Evolutionary conservation across 2,329 filamentous ascomycete genomes (phyloP).

Genomic region (Calonectria henricotiae): DNA sequence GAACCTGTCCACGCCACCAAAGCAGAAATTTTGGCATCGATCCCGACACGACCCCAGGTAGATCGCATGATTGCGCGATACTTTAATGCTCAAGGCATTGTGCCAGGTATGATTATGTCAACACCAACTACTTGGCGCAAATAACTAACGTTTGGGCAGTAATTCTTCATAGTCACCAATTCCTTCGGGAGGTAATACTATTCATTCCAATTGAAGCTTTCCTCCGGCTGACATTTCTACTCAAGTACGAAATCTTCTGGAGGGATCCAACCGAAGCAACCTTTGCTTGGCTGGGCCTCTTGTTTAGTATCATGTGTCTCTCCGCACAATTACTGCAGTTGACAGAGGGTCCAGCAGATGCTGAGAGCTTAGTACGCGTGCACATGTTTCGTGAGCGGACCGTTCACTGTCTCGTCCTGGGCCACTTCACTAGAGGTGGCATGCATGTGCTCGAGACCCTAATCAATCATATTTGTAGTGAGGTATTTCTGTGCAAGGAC

Average conservation of each 20-base stretch:
- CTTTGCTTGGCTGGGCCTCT: conserved; percentile 4
- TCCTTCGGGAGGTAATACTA: neutral
- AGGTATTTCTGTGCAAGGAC: conserved; percentile 49
- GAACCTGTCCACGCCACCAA: conserved; percentile 44
- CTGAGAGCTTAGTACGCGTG: neutral
- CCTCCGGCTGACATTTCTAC: neutral
- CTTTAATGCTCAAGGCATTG: conserved; percentile 56
- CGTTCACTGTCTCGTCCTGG: neutral
- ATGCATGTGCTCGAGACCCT: neutral
- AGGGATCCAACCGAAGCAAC: neutral
- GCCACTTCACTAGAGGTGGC: neutral
- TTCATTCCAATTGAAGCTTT: accelerated
- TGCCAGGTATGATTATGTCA: neutral
- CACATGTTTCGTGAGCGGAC: conserved; percentile 2
- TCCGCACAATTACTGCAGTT: neutral
- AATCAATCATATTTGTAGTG: conserved; percentile 1
- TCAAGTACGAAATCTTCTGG: neutral
- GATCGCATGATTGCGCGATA: conserved; percentile 58
- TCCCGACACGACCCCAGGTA: conserved; percentile 55
- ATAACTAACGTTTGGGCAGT: neutral
- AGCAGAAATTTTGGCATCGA: conserved; percentile 54
- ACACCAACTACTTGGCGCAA: neutral
- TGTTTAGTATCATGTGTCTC: conserved; percentile 12
- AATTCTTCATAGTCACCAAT: neutral
- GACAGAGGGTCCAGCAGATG: neutral